Evolutionary conservation across 2,329 filamentous ascomycete species (phyloP), one percentile per base, ranked within the genome.

Genomic region (Orbilia oligospora): DNA sequence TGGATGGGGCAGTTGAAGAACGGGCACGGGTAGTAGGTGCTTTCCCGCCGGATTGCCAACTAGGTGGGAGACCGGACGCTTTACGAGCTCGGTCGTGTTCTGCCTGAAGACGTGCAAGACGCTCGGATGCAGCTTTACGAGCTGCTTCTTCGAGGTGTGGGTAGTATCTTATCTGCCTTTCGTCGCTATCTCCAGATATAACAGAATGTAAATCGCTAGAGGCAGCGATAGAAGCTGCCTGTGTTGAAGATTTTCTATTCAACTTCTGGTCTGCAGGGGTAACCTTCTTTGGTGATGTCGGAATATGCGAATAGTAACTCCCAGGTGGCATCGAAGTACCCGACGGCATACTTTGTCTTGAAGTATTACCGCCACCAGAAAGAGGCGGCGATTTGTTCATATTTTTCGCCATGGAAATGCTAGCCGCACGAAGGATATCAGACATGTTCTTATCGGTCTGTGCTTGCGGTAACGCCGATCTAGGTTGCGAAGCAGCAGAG

Each of bases 121-220:
- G 76, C 22, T 79, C 69, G 0, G 76, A 64, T 2, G 76, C 76
- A 58, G 69, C 70, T 55, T 79, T 79, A 1, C 76, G 55, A 64
- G 76, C 76, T 8, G 76, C 76, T 70, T 79, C 76, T 55, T 79
- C 76, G n/a, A 79, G 76, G 33, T 79, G 65, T 24, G 69, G 76
- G 48, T 75, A 79, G 58, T 79, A 79, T 67, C 41, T 75, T 27
- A 64, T 44, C 20, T 48, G 49, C 44, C 76, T 53, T 10, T 67
- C 63, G 14, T 56, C 64, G 10, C 49, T 30, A 38, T 75, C 70
- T 36, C 49, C 49, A 18, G 70, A 75, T 16, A 66, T 33, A 44
- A 64, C 70, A n/a, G 64, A 49, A 18, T 69, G 75, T 27, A 71
- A 48, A 20, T 72, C 70, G 44, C 64, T 58, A 5, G 70, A 61